These are phyloP conservation scores for Selenicereus undatus DNA, from an alignment of 148 eudicot genomes.

Conservation along the genomic window DNA sequence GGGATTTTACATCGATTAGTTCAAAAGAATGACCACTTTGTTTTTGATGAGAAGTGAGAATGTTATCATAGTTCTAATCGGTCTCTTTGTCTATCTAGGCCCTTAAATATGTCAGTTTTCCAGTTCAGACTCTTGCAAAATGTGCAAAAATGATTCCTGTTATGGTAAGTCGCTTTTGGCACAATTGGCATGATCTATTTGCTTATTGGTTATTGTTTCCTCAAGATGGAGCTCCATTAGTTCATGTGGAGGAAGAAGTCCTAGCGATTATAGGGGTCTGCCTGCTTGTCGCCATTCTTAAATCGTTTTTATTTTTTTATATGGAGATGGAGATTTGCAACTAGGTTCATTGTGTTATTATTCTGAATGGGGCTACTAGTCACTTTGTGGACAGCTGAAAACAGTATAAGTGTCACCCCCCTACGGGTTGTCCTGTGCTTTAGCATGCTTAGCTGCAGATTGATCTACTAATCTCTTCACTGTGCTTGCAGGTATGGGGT, in stretches of 20 bases:
- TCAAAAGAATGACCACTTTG: neutral
- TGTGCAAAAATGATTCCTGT: constrained; percentile 99
- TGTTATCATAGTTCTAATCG: neutral
- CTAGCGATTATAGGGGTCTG: neutral
- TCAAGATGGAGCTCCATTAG: neutral
- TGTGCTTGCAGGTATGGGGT: constrained; percentile 76
- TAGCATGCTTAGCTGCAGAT: neutral
- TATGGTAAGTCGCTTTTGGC: constrained; percentile 56
- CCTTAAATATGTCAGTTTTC: constrained; percentile 94
- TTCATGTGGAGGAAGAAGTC: neutral
- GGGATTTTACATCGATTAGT: neutral
- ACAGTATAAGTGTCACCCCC: neutral
- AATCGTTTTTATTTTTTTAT: no score
- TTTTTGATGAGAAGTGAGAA: neutral
- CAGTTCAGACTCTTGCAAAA: constrained; percentile 93
- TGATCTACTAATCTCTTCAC: constrained; percentile 10
- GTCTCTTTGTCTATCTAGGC: constrained; percentile 43
- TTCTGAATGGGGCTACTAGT: neutral
- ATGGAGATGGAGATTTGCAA: neutral
- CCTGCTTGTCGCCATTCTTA: neutral
- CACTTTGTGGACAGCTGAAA: neutral
- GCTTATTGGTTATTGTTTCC: neutral
- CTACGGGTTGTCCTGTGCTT: neutral
- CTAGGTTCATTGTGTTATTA: neutral
- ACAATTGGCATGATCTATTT: neutral